Percentiles rank a stretch among this genome's conserved stretches.
Evolutionary conservation across 2,329 filamentous ascomycete species (phyloP).

Genomic region (Scedosporium aurantiacum): DNA sequence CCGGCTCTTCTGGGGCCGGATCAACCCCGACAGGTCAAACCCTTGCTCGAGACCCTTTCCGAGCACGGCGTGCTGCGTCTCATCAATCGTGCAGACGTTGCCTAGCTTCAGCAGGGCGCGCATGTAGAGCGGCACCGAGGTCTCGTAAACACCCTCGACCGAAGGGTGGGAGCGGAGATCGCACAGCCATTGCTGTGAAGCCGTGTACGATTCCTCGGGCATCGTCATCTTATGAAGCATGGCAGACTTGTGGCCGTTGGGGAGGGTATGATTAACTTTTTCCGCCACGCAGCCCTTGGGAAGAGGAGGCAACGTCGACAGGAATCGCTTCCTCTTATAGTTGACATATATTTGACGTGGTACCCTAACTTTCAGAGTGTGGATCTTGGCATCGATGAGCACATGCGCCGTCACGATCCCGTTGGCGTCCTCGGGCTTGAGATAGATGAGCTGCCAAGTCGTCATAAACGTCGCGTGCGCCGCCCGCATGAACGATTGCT

Average conservation of each 20-base stretch:
- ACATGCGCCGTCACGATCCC: conserved; percentile 84
- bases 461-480: conserved; percentile 82
- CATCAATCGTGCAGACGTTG: conserved; percentile 86
- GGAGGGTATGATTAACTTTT: conserved; percentile 85
- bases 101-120: conserved; percentile 83
- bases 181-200: conserved; percentile 29
- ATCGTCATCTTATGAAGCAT: conserved; percentile 93
- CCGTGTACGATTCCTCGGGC: conserved; percentile 75
- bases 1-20: conserved; percentile 49
- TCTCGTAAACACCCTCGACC: conserved; percentile 96
- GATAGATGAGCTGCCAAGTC: conserved; percentile 89
- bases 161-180: conserved; percentile 52
- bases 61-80: conserved; percentile 77
- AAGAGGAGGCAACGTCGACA: conserved; percentile 54
- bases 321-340: conserved; percentile 74
- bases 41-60: conserved; percentile 88
- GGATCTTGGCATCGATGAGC: conserved; percentile 85
- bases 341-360: conserved; percentile 87
- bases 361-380: conserved; percentile 78
- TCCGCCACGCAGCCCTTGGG: conserved; percentile 80
- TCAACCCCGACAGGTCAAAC: conserved; percentile 73
- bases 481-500: conserved; percentile 75
- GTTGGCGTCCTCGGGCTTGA: conserved; percentile 70
- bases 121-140: conserved; percentile 75
- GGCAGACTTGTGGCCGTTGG: conserved; percentile 87